These are phyloP conservation scores for Triadica sebifera DNA, from an alignment of 345 rosid genomes.

Conservation along the genomic window DNA sequence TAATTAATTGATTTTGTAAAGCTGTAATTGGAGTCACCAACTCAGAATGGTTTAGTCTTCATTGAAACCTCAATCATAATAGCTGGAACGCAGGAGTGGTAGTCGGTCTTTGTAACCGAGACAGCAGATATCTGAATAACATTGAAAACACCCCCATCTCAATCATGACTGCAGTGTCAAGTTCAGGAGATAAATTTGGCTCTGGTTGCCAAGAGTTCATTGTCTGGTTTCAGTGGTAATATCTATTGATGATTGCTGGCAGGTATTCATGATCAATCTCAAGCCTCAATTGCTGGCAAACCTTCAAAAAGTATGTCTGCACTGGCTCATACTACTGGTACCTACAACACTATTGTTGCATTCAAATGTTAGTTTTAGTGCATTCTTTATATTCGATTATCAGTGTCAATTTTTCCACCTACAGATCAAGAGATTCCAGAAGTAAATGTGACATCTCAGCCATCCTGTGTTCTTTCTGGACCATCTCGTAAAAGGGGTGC, in stretches of 20 bases:
- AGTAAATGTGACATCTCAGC: constrained; percentile 6
- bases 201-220: background rate
- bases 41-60: background rate
- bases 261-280: constrained; percentile 15
- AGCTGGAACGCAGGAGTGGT: background rate
- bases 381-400: background rate
- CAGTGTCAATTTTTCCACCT: constrained; percentile 4
- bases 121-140: background rate
- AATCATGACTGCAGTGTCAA: background rate
- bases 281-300: background rate
- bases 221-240: background rate
- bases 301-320: background rate
- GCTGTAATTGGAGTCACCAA: background rate
- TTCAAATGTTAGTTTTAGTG: background rate
- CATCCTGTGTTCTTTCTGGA: constrained; percentile 6
- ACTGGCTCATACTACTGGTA: constrained; percentile 20
- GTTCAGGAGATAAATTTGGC: background rate
- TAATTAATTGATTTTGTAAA: background rate
- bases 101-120: background rate
- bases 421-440: constrained; percentile 25
- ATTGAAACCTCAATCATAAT: background rate
- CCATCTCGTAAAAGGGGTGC: constrained; percentile 28
- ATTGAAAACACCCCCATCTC: background rate
- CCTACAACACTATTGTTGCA: background rate
- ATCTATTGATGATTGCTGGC: constrained; percentile 10